phyloP scores from a whole-genome alignment of 2,329 filamentous ascomycete species.

The Monilinia aucupariae region DNA sequence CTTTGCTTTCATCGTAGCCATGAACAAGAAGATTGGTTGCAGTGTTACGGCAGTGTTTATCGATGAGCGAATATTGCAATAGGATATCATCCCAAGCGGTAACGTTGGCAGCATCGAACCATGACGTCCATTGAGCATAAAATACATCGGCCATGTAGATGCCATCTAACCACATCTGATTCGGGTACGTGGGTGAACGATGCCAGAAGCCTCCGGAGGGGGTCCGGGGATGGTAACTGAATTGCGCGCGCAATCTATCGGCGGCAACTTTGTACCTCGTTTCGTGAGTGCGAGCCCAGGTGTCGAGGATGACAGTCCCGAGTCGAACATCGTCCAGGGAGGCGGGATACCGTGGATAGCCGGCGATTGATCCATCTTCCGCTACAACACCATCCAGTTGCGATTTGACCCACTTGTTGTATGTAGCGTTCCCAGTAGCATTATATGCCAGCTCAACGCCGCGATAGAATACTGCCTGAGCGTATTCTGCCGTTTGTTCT shows the following conservation, averaged over 20 bases:
- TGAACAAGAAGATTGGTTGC: conserved; percentile 34
- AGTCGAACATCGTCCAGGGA: conserved; percentile 50
- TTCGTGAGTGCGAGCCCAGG: conserved; percentile 36
- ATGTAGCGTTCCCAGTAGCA: conserved; percentile 40
- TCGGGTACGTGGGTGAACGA: conserved; percentile 37
- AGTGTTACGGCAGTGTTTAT: conserved; percentile 25
- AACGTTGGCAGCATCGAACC: conserved; percentile 28
- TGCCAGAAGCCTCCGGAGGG: conserved; percentile 47
- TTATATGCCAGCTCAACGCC: conserved; percentile 37
- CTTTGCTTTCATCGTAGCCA: conserved; percentile 37
- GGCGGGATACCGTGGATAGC: conserved; percentile 44
- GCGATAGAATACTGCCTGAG: conserved; percentile 14
- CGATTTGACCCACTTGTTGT: conserved; percentile 41
- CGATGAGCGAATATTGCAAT: conserved; percentile 29
- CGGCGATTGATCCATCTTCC: conserved; percentile 43
- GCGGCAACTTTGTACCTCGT: conserved; percentile 47
- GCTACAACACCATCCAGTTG: conserved; percentile 45
- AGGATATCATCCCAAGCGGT: conserved; percentile 33
- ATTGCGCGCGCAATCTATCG: conserved; percentile 41
- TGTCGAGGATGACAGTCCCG: conserved; percentile 32
- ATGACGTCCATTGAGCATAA: conserved; percentile 27
- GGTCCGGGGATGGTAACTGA: conserved; percentile 47
- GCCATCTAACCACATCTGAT: conserved; percentile 53
- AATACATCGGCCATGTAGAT: conserved; percentile 44
- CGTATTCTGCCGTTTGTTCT: conserved; percentile 4